Base-by-base conservation (phyloP, 257 asterid species). In the Nicotiana paniculata region DNA sequence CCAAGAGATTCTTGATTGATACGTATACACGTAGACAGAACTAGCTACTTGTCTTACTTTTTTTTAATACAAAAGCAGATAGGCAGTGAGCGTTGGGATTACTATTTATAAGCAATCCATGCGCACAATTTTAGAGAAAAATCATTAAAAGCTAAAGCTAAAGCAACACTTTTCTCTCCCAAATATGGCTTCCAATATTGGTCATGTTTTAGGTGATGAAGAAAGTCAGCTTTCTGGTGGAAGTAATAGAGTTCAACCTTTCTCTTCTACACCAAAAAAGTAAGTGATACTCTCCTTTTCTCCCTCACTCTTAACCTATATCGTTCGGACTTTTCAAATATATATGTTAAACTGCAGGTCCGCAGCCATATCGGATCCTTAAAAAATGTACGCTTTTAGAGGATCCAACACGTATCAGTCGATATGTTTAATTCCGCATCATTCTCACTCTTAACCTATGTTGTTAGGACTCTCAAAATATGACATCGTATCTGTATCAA, bases 201-300 rank as follows among this genome's bases (percentile, higher is more conserved):
- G 72, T 30, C 33, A 61, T 37, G 37, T 61, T 37, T 61, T 79
- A 3, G 61, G 59, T 37, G 82, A 79, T 37, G 82, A 61, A n/a
- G 82, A 79, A 79, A 79, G 59, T 15, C 82, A 79, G 13, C 59
- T 64, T 64, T 33, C 35, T 79, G 37, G 43, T 79, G 82, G 74
- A 18, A 61, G 9, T 46, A 37, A 61, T 33, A 79, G 69, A 79
- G 74, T 79, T 79, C 72, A 79, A 21, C 72, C 54, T 79, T 39
- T 4, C 55, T 32, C 55, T 37, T 35, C 72, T 11, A 59, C 72
- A 59, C 72, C 82, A 72, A 72, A 24, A 15, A 46, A 13, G 79
- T 46, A 24, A 24, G 79, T 24, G 17, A 9, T 3, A 11, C 4
- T 51, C 5, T 51, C 57, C 16, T 51, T 51, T 51, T 11, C 74